Conservation (phyloP, 169 alveolate genomes). For the Eimeria praecox region DNA sequence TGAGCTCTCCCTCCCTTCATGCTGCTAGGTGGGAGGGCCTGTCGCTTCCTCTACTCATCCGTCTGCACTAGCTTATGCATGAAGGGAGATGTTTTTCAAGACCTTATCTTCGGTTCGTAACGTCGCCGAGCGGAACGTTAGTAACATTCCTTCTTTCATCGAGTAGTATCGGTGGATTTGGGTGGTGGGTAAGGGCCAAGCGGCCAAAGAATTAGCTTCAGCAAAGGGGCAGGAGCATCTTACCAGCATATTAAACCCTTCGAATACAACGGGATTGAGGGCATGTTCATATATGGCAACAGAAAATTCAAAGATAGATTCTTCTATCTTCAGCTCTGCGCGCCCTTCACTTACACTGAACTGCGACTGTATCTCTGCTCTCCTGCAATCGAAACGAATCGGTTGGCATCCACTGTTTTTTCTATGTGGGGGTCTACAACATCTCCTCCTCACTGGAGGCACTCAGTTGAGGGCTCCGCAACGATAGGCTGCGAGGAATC, state of each 20-base stretch:
- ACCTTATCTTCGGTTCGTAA: neutral
- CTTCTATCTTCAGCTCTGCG: neutral
- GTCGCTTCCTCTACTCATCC: neutral
- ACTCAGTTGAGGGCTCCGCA: slow-evolving; percentile 5
- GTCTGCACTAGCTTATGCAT: neutral
- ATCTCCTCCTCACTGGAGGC: slow-evolving; percentile 46
- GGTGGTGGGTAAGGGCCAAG: neutral
- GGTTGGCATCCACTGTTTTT: neutral
- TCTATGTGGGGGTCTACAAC: slow-evolving; percentile 44
- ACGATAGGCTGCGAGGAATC: slow-evolving; percentile 9
- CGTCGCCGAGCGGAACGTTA: neutral
- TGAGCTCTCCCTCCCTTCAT: neutral
- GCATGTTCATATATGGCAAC: neutral
- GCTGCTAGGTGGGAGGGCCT: neutral
- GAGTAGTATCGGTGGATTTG: neutral
- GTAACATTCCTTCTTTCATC: neutral
- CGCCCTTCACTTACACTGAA: neutral
- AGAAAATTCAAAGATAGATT: neutral
- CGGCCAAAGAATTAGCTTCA: neutral
- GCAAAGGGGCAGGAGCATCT: neutral
- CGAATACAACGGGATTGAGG: neutral
- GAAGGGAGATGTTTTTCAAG: slow-evolving; percentile 8
- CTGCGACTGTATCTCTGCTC: neutral
- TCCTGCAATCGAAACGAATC: neutral
- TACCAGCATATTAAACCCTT: neutral